phyloP scores from a whole-genome alignment of 805 yeast genomes.

The Yarrowia sp. region DNA sequence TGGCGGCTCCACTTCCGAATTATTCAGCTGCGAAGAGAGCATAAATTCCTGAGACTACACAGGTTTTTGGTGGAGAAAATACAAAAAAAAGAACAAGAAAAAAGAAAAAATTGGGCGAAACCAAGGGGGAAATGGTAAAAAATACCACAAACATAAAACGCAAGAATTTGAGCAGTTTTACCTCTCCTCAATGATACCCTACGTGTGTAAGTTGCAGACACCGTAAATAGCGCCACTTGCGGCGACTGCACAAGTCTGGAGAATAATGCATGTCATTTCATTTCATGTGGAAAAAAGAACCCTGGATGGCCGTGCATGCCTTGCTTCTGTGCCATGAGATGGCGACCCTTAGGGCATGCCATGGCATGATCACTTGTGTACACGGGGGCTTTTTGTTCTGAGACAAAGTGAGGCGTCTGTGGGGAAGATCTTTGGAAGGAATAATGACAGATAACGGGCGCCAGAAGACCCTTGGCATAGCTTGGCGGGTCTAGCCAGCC shows the following conservation, averaged over 20 bases:
- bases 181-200: too few species aligned
- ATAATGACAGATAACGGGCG: background rate
- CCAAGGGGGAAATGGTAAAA: background rate
- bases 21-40: background rate
- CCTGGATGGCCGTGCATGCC: background rate
- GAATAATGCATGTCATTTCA: background rate
- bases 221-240: background rate
- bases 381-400: too few species aligned
- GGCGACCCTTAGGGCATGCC: background rate
- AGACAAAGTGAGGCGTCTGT: too few species aligned
- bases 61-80: background rate
- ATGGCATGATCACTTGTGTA: background rate
- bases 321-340: background rate
- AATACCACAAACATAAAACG: background rate
- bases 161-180: too few species aligned
- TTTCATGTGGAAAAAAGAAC: background rate
- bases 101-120: background rate
- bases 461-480: too few species aligned
- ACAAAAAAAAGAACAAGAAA: background rate
- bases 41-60: too few species aligned
- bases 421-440: too few species aligned
- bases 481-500: too few species aligned
- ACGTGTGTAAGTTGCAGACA: too few species aligned
- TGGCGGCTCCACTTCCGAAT: constrained; percentile 21
- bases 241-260: background rate